phyloP scores from a whole-genome alignment of 1,284 basidiomycete genomes.

The Paramarasmius palmivorus region DNA sequence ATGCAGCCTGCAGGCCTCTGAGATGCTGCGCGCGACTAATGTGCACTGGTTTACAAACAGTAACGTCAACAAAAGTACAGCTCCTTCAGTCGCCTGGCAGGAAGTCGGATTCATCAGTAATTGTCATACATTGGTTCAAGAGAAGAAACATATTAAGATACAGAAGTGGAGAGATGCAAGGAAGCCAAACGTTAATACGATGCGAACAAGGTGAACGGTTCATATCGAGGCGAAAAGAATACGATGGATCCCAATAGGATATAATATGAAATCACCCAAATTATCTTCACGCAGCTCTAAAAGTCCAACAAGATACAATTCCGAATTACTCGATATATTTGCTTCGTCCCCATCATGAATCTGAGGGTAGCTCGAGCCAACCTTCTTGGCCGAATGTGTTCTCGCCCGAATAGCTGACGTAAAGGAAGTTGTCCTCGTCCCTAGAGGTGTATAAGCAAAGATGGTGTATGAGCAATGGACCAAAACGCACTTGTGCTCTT shows the following conservation, averaged over 20 bases:
- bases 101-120: not conserved
- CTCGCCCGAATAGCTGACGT: slow-evolving; percentile 96
- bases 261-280: slow-evolving; percentile 13
- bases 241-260: slow-evolving; percentile 10
- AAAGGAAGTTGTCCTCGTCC: slow-evolving; percentile 96
- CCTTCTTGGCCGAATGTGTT: slow-evolving; percentile 82
- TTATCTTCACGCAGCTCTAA: slow-evolving; percentile 22
- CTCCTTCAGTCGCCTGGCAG: too few species aligned
- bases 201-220: slow-evolving; percentile 18
- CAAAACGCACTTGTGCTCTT: slow-evolving; percentile 91
- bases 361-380: slow-evolving; percentile 48
- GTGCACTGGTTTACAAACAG: too few species aligned
- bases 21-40: too few species aligned
- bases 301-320: slow-evolving; percentile 21
- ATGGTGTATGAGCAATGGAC: slow-evolving; percentile 11
- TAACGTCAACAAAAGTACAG: too few species aligned
- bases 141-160: slow-evolving; percentile 29
- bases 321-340: slow-evolving; percentile 10
- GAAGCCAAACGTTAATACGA: slow-evolving; percentile 28
- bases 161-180: slow-evolving; percentile 24
- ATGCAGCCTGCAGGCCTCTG: too few species aligned
- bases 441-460: slow-evolving; percentile 41
- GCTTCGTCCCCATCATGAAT: slow-evolving; percentile 34
- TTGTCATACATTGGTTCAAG: slow-evolving; percentile 11
- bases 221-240: slow-evolving; percentile 14